phyloP scores from a whole-genome alignment of 352 stramenopile species.

The Phytophthora fragariae region DNA sequence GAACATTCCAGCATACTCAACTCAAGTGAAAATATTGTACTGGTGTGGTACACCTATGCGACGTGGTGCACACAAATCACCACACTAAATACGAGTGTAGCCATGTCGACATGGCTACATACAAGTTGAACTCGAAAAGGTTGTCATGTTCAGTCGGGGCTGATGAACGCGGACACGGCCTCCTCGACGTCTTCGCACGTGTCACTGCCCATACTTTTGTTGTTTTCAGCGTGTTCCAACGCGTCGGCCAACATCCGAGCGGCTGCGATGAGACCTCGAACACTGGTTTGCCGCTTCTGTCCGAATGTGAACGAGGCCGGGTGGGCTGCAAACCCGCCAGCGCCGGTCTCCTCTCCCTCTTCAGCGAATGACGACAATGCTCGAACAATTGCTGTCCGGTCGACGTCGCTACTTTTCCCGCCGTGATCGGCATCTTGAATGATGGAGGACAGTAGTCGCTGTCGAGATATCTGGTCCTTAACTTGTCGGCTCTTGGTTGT shows the following conservation, averaged over 20 bases:
- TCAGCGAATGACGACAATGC: slow-evolving; percentile 47
- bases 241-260: slow-evolving; percentile 57
- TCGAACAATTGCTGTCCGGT: slow-evolving; percentile 41
- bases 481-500: slow-evolving; percentile 53
- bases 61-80: background rate
- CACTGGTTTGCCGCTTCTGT: slow-evolving; percentile 28
- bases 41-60: slow-evolving; percentile 6
- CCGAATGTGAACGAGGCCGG: slow-evolving; percentile 25
- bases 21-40: slow-evolving; percentile 17
- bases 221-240: slow-evolving; percentile 45
- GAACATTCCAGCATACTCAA: slow-evolving; percentile 43
- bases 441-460: slow-evolving; percentile 63
- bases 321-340: background rate
- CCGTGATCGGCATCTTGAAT: slow-evolving; percentile 61
- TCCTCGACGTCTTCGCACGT: slow-evolving; percentile 27
- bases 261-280: slow-evolving; percentile 54
- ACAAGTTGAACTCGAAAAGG: background rate
- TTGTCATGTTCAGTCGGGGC: slow-evolving; percentile 4
- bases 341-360: slow-evolving; percentile 11
- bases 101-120: slow-evolving; percentile 25
- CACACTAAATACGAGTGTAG: slow-evolving; percentile 26
- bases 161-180: slow-evolving; percentile 14
- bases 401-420: slow-evolving; percentile 24
- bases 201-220: slow-evolving; percentile 7
- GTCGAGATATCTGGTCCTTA: slow-evolving; percentile 56